Evolutionary conservation across 768 basidiomycete genomes (phyloP).

Genomic region (Lactarius vividus): DNA sequence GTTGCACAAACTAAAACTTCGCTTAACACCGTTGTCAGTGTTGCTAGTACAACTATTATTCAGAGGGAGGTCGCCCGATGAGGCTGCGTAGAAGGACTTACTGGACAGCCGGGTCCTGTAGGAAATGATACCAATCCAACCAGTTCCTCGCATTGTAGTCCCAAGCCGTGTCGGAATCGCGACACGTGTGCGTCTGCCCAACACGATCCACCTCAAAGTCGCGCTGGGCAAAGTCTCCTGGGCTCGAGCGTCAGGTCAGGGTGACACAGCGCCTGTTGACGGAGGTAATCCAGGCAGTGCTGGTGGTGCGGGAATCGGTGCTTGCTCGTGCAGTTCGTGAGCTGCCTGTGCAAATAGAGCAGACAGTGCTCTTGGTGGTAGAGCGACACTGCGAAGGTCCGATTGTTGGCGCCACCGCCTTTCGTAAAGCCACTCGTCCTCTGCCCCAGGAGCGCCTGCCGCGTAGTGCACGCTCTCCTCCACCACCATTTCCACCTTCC

Average conservation of each 20-base stretch:
- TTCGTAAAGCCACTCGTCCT: slow-evolving; percentile 9
- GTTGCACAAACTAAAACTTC: too few relatives aligned
- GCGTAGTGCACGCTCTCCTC: slow-evolving; percentile 16
- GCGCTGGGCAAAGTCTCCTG: slow-evolving; percentile 30
- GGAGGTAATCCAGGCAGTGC: slow-evolving; percentile 42
- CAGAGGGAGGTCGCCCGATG: too few relatives aligned
- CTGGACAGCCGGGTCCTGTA: background rate
- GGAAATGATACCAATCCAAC: slow-evolving; percentile 10
- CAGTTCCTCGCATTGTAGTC: slow-evolving; percentile 7
- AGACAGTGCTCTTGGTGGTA: slow-evolving; percentile 51
- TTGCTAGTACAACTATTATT: background rate
- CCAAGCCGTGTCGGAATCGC: slow-evolving; percentile 36
- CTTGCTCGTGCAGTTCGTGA: slow-evolving; percentile 29
- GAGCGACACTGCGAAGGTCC: slow-evolving; percentile 37
- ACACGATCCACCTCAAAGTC: slow-evolving; percentile 34
- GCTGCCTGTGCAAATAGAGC: slow-evolving; percentile 32
- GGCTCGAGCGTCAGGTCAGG: slow-evolving; percentile 41
- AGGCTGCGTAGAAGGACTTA: background rate
- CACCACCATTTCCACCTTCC: slow-evolving; percentile 13
- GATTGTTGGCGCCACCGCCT: slow-evolving; percentile 8
- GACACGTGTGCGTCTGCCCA: slow-evolving; percentile 35
- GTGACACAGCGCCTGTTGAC: slow-evolving; percentile 39
- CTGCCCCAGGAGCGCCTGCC: background rate
- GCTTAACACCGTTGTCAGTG: background rate
- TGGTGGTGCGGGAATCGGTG: slow-evolving; percentile 33